A percentile compares a stretch with the other conserved stretches of the same genome.
Evolutionary conservation across 2,329 filamentous ascomycete genomes (phyloP).

Genomic region (Thermothelomyces thermophilus): DNA sequence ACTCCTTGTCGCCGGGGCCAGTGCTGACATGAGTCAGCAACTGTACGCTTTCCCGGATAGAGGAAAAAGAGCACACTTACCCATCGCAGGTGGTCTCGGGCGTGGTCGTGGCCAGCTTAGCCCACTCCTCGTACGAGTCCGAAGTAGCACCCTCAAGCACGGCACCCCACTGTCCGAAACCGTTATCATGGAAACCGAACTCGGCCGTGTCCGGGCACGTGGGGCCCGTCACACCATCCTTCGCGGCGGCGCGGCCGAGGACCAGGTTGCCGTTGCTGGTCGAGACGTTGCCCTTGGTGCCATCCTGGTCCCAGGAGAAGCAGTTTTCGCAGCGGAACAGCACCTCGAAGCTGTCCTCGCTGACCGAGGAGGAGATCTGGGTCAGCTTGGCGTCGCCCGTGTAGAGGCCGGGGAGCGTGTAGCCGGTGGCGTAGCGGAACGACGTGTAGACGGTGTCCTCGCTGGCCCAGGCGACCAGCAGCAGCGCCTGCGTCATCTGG

Average conservation of each 20-base stretch:
- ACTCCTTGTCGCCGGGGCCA: constrained; percentile 8
- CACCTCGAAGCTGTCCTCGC: constrained; percentile 51
- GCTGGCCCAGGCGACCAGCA: constrained; percentile 53
- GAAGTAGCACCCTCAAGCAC: constrained; percentile 33
- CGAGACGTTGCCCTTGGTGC: constrained; percentile 36
- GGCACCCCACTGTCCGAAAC: constrained; percentile 48
- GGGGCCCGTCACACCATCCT: constrained; percentile 36
- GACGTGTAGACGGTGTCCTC: constrained; percentile 48
- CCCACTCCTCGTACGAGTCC: constrained; percentile 38
- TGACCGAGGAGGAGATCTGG: constrained; percentile 52
- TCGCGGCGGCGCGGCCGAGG: constrained; percentile 52
- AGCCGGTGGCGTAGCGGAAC: constrained; percentile 52
- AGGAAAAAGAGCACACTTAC: constrained; percentile 13
- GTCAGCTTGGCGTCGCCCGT: constrained; percentile 56
- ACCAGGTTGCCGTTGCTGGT: constrained; percentile 41
- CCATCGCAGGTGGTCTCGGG: constrained; percentile 19
- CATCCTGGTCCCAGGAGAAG: constrained; percentile 46
- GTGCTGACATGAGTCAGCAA: background rate
- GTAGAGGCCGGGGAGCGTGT: constrained; percentile 52
- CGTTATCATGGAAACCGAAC: constrained; percentile 47
- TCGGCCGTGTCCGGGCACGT: constrained; percentile 38
- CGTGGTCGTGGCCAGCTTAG: constrained; percentile 38
- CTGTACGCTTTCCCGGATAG: background rate
- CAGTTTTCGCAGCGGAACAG: constrained; percentile 60
- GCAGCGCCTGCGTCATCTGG: constrained; percentile 51